phyloP scores from a whole-genome alignment of 1,284 basidiomycete genomes.

The Sphaerobolus stellatus region DNA sequence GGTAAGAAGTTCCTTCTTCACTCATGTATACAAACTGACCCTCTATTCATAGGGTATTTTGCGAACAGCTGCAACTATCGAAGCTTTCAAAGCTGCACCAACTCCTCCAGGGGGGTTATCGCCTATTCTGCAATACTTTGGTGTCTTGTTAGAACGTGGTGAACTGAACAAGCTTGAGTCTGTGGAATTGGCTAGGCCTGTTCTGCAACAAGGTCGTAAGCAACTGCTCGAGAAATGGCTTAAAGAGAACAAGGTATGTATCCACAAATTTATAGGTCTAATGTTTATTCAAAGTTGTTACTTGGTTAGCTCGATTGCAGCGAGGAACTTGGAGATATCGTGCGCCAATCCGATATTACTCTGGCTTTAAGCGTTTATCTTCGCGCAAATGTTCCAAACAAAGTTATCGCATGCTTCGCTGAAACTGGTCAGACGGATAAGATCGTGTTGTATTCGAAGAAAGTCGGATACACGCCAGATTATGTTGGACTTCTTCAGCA shows the following conservation, averaged over 20 bases:
- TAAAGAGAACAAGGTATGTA: slow-evolving; percentile 93
- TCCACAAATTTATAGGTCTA: neutral
- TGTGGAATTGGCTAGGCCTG: slow-evolving; percentile 93
- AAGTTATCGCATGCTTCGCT: slow-evolving; percentile 98
- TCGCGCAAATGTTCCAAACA: slow-evolving; percentile 97
- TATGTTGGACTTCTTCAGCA: slow-evolving; percentile 96
- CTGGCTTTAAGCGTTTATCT: slow-evolving; percentile 98
- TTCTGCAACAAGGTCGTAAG: slow-evolving; percentile 95
- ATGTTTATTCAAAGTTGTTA: slow-evolving; percentile 6
- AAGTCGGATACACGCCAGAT: slow-evolving; percentile 93
- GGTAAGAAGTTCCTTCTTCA: slow-evolving; percentile 39
- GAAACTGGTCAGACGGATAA: slow-evolving; percentile 99
- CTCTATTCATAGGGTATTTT: slow-evolving; percentile 78
- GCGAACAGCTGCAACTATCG: slow-evolving; percentile 94
- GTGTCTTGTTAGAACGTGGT: slow-evolving; percentile 95
- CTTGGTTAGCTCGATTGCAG: slow-evolving; percentile 84
- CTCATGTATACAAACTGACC: neutral
- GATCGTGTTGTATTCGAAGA: slow-evolving; percentile 97
- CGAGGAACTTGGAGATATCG: slow-evolving; percentile 98
- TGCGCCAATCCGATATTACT: slow-evolving; percentile 94
- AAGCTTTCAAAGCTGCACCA: slow-evolving; percentile 96
- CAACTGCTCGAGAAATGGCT: slow-evolving; percentile 99
- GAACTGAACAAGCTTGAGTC: slow-evolving; percentile 97
- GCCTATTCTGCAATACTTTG: slow-evolving; percentile 98
- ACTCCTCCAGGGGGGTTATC: slow-evolving; percentile 88